Base-by-base conservation (phyloP, 108 stramenopile genomes). In the Aurantiochytrium sp. region DNA sequence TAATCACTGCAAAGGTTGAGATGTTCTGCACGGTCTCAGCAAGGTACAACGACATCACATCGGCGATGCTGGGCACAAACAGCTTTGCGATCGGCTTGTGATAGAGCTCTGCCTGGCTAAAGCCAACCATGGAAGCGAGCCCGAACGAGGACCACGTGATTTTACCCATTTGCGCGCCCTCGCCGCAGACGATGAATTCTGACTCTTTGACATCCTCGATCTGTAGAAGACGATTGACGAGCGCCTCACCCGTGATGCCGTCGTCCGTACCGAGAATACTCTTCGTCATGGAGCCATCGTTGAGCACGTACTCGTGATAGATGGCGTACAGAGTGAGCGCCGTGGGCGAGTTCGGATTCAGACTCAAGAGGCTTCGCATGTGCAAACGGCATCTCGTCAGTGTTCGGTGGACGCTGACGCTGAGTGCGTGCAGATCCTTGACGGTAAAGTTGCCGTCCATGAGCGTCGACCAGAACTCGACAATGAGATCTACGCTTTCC, bases 241-340 rank as follows among this genome's bases (percentile, higher is more conserved):
- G 73, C 45, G 39, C 42, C 12, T 81, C 45, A 17, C 42, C 73
- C 0, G 15, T 12, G 42, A 81, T 48, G 27, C 42, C 12, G 45
- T 48, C 39, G 45, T 48, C 39, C 32, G 59, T 65, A 27, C 73
- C 73, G 42, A 81, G 45, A 48, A 81, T 81, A 41, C 32, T 81
- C 39, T 3, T 24, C 6, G 73, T 48, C 45, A 48, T 81, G 42
- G 39, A 17, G 12, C 6, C 45, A 48, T 81, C 73, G 39, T 81
- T 81, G 19, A 81, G 32, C 19, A 81, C 73, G 32, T 81, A 81
- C 73, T 81, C 73, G 45, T 81, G 73, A 42, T 81, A 81, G 39
- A 81, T 17, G 0, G 73, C 73, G 45, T 81, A 81, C 6, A 81
- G 73, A 6, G 73, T 48, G 30, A 81, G 73, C 1, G 45, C 73